Percentiles rank a stretch among this genome's conserved stretches.
phyloP scores from a whole-genome alignment of 257 asterid genomes.

The Solanum gandarillasii region DNA sequence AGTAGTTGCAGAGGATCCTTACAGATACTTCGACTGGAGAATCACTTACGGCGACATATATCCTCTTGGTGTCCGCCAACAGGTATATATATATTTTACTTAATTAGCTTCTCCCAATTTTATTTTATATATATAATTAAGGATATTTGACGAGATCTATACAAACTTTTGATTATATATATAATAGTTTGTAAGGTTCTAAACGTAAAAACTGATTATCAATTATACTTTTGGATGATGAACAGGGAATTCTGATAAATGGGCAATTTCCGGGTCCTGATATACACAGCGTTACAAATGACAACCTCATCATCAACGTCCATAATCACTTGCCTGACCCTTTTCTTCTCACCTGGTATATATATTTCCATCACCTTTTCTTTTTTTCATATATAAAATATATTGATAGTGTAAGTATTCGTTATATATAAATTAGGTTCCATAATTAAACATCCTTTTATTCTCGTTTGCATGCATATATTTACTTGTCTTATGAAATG shows the following conservation, averaged over 20 bases:
- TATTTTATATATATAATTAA: too few species aligned
- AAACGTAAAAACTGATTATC: not conserved
- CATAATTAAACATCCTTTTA: not conserved
- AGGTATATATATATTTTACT: conserved; percentile 42
- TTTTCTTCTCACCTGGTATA: conserved; percentile 67
- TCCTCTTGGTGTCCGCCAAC: conserved; percentile 66
- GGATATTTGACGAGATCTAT: too few species aligned
- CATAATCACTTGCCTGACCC: conserved; percentile 59
- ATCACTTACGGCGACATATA: conserved; percentile 48
- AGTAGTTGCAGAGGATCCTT: conserved; percentile 45
- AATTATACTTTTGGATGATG: not conserved
- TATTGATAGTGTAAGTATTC: not conserved
- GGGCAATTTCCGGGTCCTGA: conserved; percentile 84
- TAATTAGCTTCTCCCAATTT: too few species aligned
- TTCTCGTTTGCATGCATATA: not conserved
- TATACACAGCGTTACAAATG: conserved; percentile 49
- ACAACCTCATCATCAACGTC: conserved; percentile 60
- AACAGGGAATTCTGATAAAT: conserved; percentile 64
- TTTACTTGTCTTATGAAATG: not conserved
- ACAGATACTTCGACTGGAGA: conserved; percentile 48
- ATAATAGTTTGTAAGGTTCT: not conserved
- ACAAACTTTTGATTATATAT: not conserved
- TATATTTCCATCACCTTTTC: not conserved
- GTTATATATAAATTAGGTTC: not conserved
- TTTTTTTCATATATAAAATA: not conserved